phyloP scores from a whole-genome alignment of 805 yeast species.

The Kluyveromyces wickerhamii region DNA sequence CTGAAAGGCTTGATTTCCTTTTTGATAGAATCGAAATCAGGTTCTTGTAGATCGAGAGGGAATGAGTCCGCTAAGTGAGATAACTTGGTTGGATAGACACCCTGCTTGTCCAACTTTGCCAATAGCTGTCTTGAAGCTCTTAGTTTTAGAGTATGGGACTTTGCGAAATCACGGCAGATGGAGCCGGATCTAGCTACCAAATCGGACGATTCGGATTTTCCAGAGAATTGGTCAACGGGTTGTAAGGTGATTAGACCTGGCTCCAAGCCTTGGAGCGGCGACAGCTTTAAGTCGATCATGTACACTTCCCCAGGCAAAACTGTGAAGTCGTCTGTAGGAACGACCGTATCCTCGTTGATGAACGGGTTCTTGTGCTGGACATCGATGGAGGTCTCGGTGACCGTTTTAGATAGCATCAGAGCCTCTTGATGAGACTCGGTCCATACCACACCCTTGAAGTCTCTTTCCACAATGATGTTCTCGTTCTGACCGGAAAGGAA shows the following conservation, averaged over 20 bases:
- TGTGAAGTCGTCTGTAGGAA: constrained; percentile 68
- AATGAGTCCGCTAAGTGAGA: constrained; percentile 57
- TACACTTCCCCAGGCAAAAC: constrained; percentile 82
- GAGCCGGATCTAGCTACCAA: constrained; percentile 60
- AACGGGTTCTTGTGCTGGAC: constrained; percentile 32
- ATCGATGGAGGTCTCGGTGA: constrained; percentile 34
- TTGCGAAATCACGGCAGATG: constrained; percentile 81
- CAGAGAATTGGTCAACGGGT: constrained; percentile 54
- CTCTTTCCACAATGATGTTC: constrained; percentile 84
- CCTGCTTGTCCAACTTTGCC: constrained; percentile 60
- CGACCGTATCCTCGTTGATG: constrained; percentile 41
- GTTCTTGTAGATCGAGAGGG: constrained; percentile 43
- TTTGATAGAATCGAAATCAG: constrained; percentile 30
- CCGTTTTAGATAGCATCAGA: constrained; percentile 10
- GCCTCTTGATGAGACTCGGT: constrained; percentile 74
- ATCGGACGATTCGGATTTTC: constrained; percentile 48
- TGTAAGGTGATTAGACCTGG: constrained; percentile 65
- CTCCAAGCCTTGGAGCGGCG: constrained; percentile 46
- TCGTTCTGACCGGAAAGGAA: constrained; percentile 95
- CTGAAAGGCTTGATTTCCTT: constrained; percentile 53
- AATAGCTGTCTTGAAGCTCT: constrained; percentile 66
- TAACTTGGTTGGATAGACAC: constrained; percentile 90
- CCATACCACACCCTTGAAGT: constrained; percentile 89
- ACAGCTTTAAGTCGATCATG: constrained; percentile 73
- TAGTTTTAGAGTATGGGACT: constrained; percentile 66